Percentiles rank a stretch among this genome's conserved stretches.
Evolutionary conservation across 257 asterid species (phyloP).

Genomic region (Solanum ahanhuiri): DNA sequence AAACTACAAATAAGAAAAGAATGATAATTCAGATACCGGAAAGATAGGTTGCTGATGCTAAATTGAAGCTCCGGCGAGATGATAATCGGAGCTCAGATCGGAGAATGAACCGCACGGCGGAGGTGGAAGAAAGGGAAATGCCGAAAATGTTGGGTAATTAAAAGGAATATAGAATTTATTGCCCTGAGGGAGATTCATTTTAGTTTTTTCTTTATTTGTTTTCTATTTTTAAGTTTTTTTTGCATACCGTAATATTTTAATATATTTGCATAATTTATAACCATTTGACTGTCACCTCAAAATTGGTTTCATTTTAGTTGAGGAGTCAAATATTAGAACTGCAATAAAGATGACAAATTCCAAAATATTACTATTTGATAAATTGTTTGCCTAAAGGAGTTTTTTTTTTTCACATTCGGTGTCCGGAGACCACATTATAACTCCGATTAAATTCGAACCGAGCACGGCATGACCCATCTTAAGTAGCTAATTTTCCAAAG

Average conservation of each 20-base stretch:
- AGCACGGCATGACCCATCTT: too few species aligned
- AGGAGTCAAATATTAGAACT: background rate
- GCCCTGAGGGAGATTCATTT: background rate
- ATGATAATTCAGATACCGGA: background rate
- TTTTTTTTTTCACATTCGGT: too few species aligned
- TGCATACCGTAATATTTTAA: too few species aligned
- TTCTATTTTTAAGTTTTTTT: background rate
- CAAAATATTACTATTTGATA: too few species aligned
- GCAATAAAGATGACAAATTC: too few species aligned
- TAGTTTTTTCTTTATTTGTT: background rate
- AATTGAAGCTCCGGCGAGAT: background rate
- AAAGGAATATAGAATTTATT: background rate
- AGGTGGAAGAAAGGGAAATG: background rate
- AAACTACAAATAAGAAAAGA: background rate
- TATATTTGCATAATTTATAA: too few species aligned
- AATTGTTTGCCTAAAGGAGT: too few species aligned
- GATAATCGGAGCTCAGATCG: background rate
- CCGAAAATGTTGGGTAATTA: background rate
- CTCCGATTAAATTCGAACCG: too few species aligned
- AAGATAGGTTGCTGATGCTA: background rate
- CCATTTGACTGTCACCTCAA: background rate
- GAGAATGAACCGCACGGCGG: background rate
- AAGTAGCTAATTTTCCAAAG: too few species aligned
- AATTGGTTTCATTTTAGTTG: background rate
- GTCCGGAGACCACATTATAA: too few species aligned